Base-by-base conservation (phyloP, 371 early-diverging fungal genomes). In the Smittium culicis region DNA sequence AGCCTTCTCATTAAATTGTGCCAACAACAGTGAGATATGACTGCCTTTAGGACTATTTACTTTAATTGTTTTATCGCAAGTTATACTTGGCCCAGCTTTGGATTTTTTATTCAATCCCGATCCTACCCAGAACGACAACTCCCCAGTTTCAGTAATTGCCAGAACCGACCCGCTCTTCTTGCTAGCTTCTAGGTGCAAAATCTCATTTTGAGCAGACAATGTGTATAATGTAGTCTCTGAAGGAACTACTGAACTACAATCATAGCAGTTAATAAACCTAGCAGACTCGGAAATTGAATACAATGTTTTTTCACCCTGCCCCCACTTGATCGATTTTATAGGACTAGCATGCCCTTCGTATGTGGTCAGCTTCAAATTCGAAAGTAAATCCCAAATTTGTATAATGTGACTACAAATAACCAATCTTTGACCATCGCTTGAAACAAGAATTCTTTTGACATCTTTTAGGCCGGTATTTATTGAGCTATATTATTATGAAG, bases 271-370 rank as follows among this genome's bases (percentile, higher is more conserved):
- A 17, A 85, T 68, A 65, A 75, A 75, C 2, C 84, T 73, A 68
- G 85, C 86, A 45, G 73, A 68, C 2, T 68, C 65, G 0, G 86
- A 83, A 0, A 75, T 68, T n/a, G 86, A 76, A 1, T 80, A 74
- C 67, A 74, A 68, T 24, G 56, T 54, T 11, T 68, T 65, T 61
- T 77, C 75, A 65, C 67, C 66, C 16, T 67, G 70, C 28, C 74
- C 73, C 69, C 74, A 71, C 65, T 64, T 29, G 31, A 79, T 67
- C 24, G 54, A 35, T 54, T 66, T 69, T 35, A 82, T 67, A 55
- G 68, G 61, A 25, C 79, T 55, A 1, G 83, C 80, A 57, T 85
- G 85, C 1, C 82, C 85, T 24, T 74, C 70, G 67, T 73, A 82
- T 32, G 67, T 25, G 32, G 69, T 64, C 60, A 63, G 30, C 29